Conservation (phyloP, 768 basidiomycete species). For the Serendipita sp. region DNA sequence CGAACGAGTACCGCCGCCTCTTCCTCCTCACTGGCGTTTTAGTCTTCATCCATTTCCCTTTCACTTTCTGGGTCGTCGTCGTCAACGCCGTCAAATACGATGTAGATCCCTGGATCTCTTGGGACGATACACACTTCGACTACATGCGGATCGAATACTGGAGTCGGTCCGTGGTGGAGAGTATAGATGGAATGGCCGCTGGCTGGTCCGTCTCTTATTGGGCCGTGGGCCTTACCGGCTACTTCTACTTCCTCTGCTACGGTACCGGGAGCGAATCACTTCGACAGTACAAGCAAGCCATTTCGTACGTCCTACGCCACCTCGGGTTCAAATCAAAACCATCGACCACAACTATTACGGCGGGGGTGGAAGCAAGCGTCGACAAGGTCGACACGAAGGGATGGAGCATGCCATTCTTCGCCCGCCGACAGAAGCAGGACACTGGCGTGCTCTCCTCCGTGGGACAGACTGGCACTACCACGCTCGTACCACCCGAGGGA, state of each 20-base stretch:
- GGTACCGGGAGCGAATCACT: conserved; percentile 46
- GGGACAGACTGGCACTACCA: too few species aligned
- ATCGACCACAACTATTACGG: too few species aligned
- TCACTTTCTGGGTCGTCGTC: neutral
- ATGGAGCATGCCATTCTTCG: too few species aligned
- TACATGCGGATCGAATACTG: conserved; percentile 13
- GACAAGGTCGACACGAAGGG: too few species aligned
- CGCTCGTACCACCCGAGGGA: too few species aligned
- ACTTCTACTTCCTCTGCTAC: conserved; percentile 52
- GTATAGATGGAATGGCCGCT: neutral
- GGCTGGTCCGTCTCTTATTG: conserved; percentile 25
- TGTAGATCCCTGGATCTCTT: conserved; percentile 26
- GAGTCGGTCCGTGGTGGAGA: neutral
- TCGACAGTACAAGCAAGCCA: conserved; percentile 27
- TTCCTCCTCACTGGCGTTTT: neutral
- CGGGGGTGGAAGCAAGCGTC: too few species aligned
- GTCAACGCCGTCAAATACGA: neutral
- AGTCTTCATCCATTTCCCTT: neutral
- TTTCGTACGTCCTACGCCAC: too few species aligned
- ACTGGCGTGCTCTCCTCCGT: too few species aligned
- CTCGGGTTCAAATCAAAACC: too few species aligned
- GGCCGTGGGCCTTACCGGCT: conserved; percentile 29
- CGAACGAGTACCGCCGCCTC: neutral
- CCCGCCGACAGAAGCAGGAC: too few species aligned
- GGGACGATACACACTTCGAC: conserved; percentile 34